These are phyloP conservation scores for Aspergillus hortae DNA, from an alignment of 2,329 filamentous ascomycete species.

Conservation along the genomic window DNA sequence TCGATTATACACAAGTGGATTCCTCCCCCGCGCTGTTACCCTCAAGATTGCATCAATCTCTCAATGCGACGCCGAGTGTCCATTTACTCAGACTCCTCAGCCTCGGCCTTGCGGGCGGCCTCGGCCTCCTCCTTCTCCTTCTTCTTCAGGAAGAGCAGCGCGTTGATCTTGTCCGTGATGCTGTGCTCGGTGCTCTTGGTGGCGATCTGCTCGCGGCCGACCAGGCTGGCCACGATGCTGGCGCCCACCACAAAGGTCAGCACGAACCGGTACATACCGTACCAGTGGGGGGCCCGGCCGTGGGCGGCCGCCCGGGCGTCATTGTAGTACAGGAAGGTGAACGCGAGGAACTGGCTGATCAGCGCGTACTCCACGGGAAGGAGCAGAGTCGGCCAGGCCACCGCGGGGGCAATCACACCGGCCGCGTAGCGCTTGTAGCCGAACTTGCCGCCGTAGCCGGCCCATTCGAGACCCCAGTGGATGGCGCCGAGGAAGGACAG, in stretches of 20 bases:
- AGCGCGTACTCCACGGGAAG: constrained; percentile 81
- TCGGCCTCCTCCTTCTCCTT: constrained; percentile 46
- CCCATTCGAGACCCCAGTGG: constrained; percentile 90
- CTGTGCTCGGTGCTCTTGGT: constrained; percentile 34
- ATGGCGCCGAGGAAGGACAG: constrained; percentile 91
- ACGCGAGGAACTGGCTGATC: constrained; percentile 80
- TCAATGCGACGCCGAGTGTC: background rate
- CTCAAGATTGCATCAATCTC: background rate
- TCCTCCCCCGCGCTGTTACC: constrained; percentile 3
- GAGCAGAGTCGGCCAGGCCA: constrained; percentile 87
- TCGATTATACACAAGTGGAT: constrained; percentile 7
- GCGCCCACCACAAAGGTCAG: constrained; percentile 84
- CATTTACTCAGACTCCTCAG: constrained; percentile 32
- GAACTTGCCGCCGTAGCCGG: constrained; percentile 62
- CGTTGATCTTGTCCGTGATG: constrained; percentile 50
- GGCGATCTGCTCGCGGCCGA: constrained; percentile 76
- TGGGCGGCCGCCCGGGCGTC: constrained; percentile 68
- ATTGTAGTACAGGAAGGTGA: constrained; percentile 80
- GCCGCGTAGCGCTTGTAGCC: constrained; percentile 79
- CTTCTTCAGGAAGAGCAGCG: constrained; percentile 48
- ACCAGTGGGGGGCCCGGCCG: constrained; percentile 84
- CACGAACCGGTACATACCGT: constrained; percentile 84
- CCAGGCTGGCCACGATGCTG: constrained; percentile 73
- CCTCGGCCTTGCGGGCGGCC: constrained; percentile 30
- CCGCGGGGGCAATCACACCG: constrained; percentile 71